Percentiles rank a stretch among this genome's conserved stretches.
Evolutionary conservation across 352 stramenopile species (phyloP).

Genomic region (Synura sp.): DNA sequence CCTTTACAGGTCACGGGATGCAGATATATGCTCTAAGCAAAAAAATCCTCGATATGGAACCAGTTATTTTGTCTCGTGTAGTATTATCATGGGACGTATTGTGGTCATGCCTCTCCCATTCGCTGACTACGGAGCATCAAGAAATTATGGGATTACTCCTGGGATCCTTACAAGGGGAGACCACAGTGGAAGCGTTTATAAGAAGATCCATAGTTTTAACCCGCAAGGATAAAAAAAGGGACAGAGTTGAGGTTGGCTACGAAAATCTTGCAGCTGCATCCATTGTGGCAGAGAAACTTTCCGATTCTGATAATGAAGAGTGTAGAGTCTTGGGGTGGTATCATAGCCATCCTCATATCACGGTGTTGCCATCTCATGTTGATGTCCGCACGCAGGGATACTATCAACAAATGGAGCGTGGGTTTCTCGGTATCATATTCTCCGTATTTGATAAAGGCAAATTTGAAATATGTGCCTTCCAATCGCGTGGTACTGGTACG

Average conservation of each 20-base stretch:
- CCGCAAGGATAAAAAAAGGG: background rate
- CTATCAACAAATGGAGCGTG: background rate
- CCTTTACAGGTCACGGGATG: too few species aligned
- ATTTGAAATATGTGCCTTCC: background rate
- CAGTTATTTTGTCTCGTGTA: background rate
- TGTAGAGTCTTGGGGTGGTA: background rate
- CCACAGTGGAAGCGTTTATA: too few species aligned
- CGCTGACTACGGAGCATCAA: background rate
- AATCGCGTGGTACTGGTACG: too few species aligned
- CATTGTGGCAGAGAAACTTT: background rate
- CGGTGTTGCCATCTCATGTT: background rate
- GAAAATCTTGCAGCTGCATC: background rate
- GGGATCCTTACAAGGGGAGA: too few species aligned
- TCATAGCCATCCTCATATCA: background rate
- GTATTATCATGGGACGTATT: background rate
- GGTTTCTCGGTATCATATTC: background rate
- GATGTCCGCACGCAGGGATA: background rate
- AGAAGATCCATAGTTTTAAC: background rate
- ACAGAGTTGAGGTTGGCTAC: background rate
- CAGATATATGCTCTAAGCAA: too few species aligned
- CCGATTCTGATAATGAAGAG: background rate
- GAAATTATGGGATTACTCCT: background rate
- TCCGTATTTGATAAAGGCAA: background rate
- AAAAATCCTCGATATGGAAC: too few species aligned
- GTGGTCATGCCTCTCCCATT: background rate